Evolutionary conservation across 139 green algal species (phyloP).

Genomic region (Picochlorum sp.): DNA sequence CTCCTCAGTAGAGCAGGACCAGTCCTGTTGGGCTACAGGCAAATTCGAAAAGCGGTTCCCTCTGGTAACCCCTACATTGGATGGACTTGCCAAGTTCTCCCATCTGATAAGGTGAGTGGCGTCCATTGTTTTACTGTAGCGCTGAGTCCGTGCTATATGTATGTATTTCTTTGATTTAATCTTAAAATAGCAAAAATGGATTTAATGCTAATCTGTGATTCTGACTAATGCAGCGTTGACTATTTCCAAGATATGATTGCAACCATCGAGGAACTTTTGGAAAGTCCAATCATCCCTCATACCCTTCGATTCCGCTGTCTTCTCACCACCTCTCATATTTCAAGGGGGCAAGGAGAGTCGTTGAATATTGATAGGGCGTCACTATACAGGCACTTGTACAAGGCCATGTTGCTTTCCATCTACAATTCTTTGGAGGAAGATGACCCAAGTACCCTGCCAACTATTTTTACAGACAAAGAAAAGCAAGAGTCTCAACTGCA

Average conservation of each 20-base stretch:
- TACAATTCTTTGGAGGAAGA: slow-evolving; percentile 20
- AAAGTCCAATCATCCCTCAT: slow-evolving; percentile 33
- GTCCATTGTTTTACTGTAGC: no score
- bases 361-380: slow-evolving; percentile 53
- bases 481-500: neutral
- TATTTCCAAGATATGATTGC: slow-evolving; percentile 65
- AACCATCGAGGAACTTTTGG: slow-evolving; percentile 39
- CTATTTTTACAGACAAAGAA: neutral
- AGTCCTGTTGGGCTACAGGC: neutral
- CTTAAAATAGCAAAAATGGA: no score
- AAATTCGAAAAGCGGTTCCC: slow-evolving; percentile 29
- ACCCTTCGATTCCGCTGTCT: slow-evolving; percentile 43
- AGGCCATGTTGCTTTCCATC: slow-evolving; percentile 26
- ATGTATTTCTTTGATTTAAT: no score
- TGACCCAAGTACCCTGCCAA: neutral
- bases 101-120: slow-evolving; percentile 42
- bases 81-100: slow-evolving; percentile 49
- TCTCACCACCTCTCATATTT: slow-evolving; percentile 41
- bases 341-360: slow-evolving; percentile 46
- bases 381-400: slow-evolving; percentile 50
- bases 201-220: neutral
- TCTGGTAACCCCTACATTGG: slow-evolving; percentile 50
- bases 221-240: slow-evolving; percentile 38
- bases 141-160: no score
- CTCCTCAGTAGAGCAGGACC: neutral